phyloP scores from a whole-genome alignment of 768 basidiomycete species.

The Lepiota brunneoincarnata region DNA sequence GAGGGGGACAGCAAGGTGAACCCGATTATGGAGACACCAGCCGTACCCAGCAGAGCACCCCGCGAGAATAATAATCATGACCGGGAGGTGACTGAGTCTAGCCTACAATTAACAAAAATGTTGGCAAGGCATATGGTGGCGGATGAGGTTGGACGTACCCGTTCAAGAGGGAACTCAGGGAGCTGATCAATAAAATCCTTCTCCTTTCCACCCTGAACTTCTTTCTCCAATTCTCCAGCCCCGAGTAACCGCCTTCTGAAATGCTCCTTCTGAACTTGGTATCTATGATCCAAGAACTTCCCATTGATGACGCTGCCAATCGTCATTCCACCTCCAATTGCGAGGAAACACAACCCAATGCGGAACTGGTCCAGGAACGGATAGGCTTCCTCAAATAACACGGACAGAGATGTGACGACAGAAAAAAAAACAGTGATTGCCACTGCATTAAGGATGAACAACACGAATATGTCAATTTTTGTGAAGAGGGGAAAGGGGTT shows the following conservation, averaged over 20 bases:
- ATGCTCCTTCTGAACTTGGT: conserved; percentile 37
- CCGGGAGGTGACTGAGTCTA: conserved; percentile 16
- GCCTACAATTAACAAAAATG: conserved; percentile 16
- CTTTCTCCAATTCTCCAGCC: conserved; percentile 2
- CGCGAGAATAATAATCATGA: conserved; percentile 27
- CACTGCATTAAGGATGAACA: conserved; percentile 50
- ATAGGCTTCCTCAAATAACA: conserved; percentile 58
- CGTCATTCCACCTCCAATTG: conserved; percentile 69
- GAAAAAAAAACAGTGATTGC: conserved; percentile 57
- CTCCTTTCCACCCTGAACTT: neutral
- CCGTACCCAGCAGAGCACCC: conserved; percentile 52
- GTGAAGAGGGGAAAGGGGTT: conserved; percentile 60
- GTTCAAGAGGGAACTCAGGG: conserved; percentile 2
- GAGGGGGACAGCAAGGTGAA: conserved; percentile 50
- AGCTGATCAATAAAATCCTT: neutral
- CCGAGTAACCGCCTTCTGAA: conserved; percentile 12
- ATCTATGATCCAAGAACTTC: conserved; percentile 64
- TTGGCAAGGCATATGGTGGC: neutral
- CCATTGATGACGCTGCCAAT: conserved; percentile 60
- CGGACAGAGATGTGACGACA: conserved; percentile 58
- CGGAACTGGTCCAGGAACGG: conserved; percentile 57
- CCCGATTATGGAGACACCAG: conserved; percentile 50
- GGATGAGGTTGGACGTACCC: too few species aligned
- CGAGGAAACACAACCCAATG: conserved; percentile 79
- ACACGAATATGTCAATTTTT: conserved; percentile 50